A percentile compares a stretch with the other conserved stretches of the same genome.
phyloP scores from a whole-genome alignment of 352 stramenopile species.

The Phytophthora meadii region DNA sequence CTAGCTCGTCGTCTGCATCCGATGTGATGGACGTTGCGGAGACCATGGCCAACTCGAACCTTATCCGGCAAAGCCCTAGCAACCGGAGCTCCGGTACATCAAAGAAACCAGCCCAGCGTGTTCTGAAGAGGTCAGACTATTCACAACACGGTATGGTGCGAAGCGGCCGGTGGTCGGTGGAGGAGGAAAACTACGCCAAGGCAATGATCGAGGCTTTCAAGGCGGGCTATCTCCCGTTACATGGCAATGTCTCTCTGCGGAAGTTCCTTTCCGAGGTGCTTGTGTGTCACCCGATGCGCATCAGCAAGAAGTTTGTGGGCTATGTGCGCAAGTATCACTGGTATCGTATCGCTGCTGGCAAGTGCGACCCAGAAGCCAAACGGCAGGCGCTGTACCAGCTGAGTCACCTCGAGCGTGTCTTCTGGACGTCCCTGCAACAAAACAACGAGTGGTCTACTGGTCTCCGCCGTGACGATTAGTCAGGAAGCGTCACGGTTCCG shows the following conservation, averaged over 20 bases:
- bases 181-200: slow-evolving; percentile 82
- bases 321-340: slow-evolving; percentile 90
- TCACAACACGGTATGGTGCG: slow-evolving; percentile 77
- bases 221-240: slow-evolving; percentile 66
- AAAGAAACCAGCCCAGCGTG: slow-evolving; percentile 57
- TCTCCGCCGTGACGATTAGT: slow-evolving; percentile 29
- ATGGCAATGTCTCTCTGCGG: slow-evolving; percentile 85
- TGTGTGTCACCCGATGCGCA: slow-evolving; percentile 90
- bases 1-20: slow-evolving; percentile 14
- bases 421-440: slow-evolving; percentile 71
- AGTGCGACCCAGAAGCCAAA: slow-evolving; percentile 61
- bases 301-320: slow-evolving; percentile 93
- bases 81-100: slow-evolving; percentile 3
- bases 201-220: slow-evolving; percentile 88
- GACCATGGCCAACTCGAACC: slow-evolving; percentile 24
- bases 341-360: slow-evolving; percentile 77
- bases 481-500: background rate
- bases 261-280: slow-evolving; percentile 90
- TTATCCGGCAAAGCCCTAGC: slow-evolving; percentile 34
- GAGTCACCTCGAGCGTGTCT: slow-evolving; percentile 58
- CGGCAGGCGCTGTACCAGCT: slow-evolving; percentile 49
- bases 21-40: slow-evolving; percentile 32
- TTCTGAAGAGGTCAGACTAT: slow-evolving; percentile 83
- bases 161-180: slow-evolving; percentile 72
- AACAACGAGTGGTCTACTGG: slow-evolving; percentile 55